phyloP scores from a whole-genome alignment of 2,329 filamentous ascomycete species.

The Chaetomiaceae sp. region DNA sequence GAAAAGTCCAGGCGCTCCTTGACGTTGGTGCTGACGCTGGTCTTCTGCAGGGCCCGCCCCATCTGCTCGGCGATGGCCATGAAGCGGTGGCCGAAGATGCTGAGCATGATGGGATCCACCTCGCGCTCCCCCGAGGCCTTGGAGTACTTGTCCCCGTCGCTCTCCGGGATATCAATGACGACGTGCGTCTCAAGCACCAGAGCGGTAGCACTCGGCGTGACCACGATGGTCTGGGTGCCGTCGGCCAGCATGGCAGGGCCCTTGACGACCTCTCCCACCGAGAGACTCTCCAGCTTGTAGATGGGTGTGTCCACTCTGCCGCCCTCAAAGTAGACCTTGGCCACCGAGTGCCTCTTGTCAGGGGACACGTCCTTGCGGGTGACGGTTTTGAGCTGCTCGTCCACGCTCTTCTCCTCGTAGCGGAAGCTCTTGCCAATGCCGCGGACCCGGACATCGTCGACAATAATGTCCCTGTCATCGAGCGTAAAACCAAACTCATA shows the following conservation, averaged over 20 bases:
- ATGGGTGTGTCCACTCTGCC: slow-evolving; percentile 74
- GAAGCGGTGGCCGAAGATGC: slow-evolving; percentile 76
- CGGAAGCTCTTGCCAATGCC: slow-evolving; percentile 87
- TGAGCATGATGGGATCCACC: slow-evolving; percentile 72
- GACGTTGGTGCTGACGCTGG: slow-evolving; percentile 73
- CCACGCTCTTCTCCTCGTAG: slow-evolving; percentile 74
- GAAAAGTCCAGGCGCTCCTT: slow-evolving; percentile 81
- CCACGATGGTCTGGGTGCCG: slow-evolving; percentile 85
- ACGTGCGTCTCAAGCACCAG: slow-evolving; percentile 82
- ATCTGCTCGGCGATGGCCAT: slow-evolving; percentile 86
- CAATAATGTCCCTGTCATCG: slow-evolving; percentile 76
- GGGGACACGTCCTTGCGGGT: slow-evolving; percentile 53
- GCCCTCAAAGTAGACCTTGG: slow-evolving; percentile 78
- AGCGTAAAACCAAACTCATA: slow-evolving; percentile 93
- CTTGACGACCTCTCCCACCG: slow-evolving; percentile 65
- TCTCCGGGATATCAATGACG: slow-evolving; percentile 70
- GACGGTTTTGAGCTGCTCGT: slow-evolving; percentile 72
- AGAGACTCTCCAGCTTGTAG: slow-evolving; percentile 73
- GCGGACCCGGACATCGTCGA: slow-evolving; percentile 83
- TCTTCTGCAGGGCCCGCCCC: slow-evolving; percentile 74
- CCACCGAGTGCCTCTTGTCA: slow-evolving; percentile 60
- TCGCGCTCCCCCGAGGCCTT: slow-evolving; percentile 35
- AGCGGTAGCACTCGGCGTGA: slow-evolving; percentile 73
- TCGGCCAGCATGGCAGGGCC: slow-evolving; percentile 86
- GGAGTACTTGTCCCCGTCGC: slow-evolving; percentile 25